Conservation (phyloP, 192 early-diverging fungal genomes). For the Piromyces finnis region DNA sequence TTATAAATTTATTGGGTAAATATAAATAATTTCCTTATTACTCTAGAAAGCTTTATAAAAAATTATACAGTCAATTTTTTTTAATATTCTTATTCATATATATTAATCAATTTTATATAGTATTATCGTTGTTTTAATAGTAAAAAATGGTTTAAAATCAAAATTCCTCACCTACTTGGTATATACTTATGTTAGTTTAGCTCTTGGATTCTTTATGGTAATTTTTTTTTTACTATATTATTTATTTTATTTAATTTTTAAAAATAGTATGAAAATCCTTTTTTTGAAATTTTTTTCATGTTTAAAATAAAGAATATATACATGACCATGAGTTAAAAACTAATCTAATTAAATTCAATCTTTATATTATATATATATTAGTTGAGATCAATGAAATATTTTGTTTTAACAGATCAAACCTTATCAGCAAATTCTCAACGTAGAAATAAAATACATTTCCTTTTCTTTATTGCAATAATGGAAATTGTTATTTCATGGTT, state of each 20-base stretch:
- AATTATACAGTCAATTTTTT: too few species aligned
- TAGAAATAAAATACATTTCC: constrained; percentile 69
- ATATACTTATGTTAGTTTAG: constrained; percentile 56
- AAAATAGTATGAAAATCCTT: too few species aligned
- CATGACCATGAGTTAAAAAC: too few species aligned
- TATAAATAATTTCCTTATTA: too few species aligned
- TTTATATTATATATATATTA: too few species aligned
- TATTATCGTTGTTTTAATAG: neutral
- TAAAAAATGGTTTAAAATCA: constrained; percentile 12
- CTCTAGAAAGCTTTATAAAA: too few species aligned
- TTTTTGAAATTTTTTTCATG: too few species aligned
- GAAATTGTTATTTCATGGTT: constrained; percentile 72
- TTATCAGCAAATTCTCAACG: constrained; percentile 39
- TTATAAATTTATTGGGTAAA: constrained; percentile 82
- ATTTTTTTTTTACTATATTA: neutral
- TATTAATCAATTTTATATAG: neutral
- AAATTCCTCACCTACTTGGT: constrained; percentile 26
- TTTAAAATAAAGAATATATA: too few species aligned
- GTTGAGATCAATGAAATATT: constrained; percentile 52
- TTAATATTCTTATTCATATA: too few species aligned
- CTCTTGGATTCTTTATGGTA: constrained; percentile 81
- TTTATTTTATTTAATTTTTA: too few species aligned
- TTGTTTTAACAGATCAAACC: constrained; percentile 50
- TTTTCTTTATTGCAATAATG: constrained; percentile 65
- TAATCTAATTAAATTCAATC: too few species aligned